A percentile compares a stretch with the other conserved stretches of the same genome.
These are phyloP conservation scores for Monosporascus sp. DNA, from an alignment of 2,329 filamentous ascomycete genomes.

Conservation along the genomic window DNA sequence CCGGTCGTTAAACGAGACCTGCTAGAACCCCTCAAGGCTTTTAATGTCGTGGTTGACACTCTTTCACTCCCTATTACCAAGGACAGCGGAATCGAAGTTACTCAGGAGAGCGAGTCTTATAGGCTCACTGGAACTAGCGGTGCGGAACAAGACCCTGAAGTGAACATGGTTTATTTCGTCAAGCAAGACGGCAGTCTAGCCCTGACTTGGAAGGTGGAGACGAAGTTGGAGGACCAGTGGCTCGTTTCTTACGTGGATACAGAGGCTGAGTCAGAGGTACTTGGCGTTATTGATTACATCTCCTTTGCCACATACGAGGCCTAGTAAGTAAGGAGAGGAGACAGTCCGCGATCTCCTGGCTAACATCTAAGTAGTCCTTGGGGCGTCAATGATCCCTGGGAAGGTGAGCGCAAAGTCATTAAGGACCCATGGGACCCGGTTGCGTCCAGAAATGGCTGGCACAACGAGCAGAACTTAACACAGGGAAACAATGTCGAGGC, in stretches of 20 bases:
- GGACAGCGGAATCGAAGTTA: conserved; percentile 26
- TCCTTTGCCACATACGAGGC: conserved; percentile 46
- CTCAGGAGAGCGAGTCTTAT: conserved; percentile 22
- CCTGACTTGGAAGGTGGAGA: conserved; percentile 49
- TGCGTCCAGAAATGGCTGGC: conserved; percentile 45
- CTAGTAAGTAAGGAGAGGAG: conserved; percentile 28
- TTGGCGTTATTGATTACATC: conserved; percentile 47
- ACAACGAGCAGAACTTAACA: conserved; percentile 33
- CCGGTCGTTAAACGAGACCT: not conserved
- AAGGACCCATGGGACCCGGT: conserved; percentile 37
- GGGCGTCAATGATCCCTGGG: conserved; percentile 43
- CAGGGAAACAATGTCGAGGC: conserved; percentile 47
- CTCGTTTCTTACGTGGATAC: conserved; percentile 48
- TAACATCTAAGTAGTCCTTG: conserved; percentile 29
- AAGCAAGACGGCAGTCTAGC: conserved; percentile 36
- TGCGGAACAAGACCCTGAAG: conserved; percentile 40
- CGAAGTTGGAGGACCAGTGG: conserved; percentile 46
- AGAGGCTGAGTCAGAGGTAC: conserved; percentile 32
- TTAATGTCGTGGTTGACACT: conserved; percentile 16
- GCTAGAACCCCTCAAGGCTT: conserved; percentile 25
- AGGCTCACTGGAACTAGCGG: conserved; percentile 38
- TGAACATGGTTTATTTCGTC: conserved; percentile 41
- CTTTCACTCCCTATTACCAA: conserved; percentile 31
- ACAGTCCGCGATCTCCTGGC: not conserved
- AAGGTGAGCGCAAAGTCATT: conserved; percentile 35